These are phyloP conservation scores for Mallotus nudiflorus DNA, from an alignment of 345 rosid genomes.

Conservation along the genomic window DNA sequence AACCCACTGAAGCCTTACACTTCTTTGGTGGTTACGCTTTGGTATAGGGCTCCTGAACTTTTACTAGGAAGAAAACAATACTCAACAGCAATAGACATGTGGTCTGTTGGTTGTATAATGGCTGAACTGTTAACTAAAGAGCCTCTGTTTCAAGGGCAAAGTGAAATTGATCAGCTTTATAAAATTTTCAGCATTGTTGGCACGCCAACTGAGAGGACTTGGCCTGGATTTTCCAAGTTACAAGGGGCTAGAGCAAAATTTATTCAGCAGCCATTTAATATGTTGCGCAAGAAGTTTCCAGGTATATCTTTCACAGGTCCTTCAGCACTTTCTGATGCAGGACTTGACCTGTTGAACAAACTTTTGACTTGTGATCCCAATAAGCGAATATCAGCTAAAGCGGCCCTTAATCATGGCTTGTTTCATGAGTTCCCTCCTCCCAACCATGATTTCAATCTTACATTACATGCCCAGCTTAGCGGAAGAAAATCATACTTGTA, in stretches of 20 bases:
- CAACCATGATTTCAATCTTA: conserved; percentile 16
- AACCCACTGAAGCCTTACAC: conserved; percentile 82
- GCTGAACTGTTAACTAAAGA: conserved; percentile 71
- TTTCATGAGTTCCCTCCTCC: conserved; percentile 74
- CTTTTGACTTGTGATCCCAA: conserved; percentile 68
- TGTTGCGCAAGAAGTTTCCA: conserved; percentile 75
- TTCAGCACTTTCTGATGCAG: conserved; percentile 67
- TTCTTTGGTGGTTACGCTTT: conserved; percentile 62
- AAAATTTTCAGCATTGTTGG: conserved; percentile 79
- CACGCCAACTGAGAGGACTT: conserved; percentile 59
- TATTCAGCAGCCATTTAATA: conserved; percentile 54
- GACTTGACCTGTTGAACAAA: conserved; percentile 66
- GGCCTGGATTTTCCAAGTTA: conserved; percentile 66
- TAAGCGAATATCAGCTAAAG: conserved; percentile 74
- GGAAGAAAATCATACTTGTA: no score
- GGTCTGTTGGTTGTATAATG: conserved; percentile 93
- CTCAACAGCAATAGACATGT: conserved; percentile 86
- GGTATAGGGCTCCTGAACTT: conserved; percentile 90
- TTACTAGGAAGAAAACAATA: conserved; percentile 68
- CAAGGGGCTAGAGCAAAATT: conserved; percentile 68
- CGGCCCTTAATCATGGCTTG: conserved; percentile 76
- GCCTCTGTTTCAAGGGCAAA: conserved; percentile 69
- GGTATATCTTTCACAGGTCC: conserved; percentile 63
- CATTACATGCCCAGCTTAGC: no score
- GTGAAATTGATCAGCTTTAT: conserved; percentile 63